Evolutionary conservation across 2,329 filamentous ascomycete genomes (phyloP), one percentile per base, ranked within the genome.

Genomic region (Polychaeton citri): DNA sequence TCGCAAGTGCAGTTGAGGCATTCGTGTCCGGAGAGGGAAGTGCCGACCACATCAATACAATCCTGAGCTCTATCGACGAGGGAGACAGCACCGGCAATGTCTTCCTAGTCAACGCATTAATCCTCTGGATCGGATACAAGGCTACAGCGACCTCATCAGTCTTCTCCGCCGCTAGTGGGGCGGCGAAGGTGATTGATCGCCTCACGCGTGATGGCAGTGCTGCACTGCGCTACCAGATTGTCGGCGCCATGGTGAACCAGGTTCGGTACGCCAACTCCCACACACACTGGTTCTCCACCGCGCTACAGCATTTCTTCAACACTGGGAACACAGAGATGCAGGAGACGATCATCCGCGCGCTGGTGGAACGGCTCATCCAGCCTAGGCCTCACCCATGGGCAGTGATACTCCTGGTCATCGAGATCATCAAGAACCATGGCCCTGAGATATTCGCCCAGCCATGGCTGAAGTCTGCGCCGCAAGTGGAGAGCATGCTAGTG

Each of bases 351-450:
- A 84, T 85, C 35, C 76, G 88, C 32, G 77, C 95, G 17, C 66
- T 98, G 32, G 68, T 95, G 24, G 90, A 98, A 67, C 76, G 90
- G 33, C 67, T 95, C 32, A 74, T 92, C 40, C 81, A 85, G 16
- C 85, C 84, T 57, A 85, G 87, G 63, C 88, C 88, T 35, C 88
- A 96, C 57, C 88, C 92, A 13, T 96, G 88, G 88, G 92, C 92
- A 9, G 65, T 98, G 30, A 79, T 95, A 55, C 79, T 87, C 43
- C 88, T 86, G 21, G 72, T 93, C 42, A 65, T 90, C 43, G 90
- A 96, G 64, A 71, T 98, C 38, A 69, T 93, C 47, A 92, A 93
- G 68, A 95, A 93, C 56, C 79, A 82, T 36, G 83, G 78, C 54
- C 92, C 88, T 59, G 77, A 77, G 53, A 93, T 98, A 68, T 96